A percentile compares a stretch with the other conserved stretches of the same genome.
Conservation (phyloP, 1,139 yeast species). For the Hyphopichia buzzinii region DNA sequence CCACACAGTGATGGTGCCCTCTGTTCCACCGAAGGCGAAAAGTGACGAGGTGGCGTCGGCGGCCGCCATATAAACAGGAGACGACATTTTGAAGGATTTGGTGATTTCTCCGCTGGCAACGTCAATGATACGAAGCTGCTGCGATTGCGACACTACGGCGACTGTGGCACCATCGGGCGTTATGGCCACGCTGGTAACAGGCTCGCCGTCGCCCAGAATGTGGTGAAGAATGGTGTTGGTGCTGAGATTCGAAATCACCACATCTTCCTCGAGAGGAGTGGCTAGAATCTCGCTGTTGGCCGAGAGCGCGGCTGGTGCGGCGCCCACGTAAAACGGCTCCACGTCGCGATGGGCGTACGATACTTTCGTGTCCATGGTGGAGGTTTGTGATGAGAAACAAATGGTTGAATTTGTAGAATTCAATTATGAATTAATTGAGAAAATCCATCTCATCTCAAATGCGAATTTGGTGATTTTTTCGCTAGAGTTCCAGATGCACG, state of each 20-base stretch:
- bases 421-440: too few species aligned
- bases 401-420: too few species aligned
- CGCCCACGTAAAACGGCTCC: slow-evolving; percentile 83
- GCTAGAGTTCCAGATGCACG: too few species aligned
- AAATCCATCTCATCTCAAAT: too few species aligned
- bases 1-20: slow-evolving; percentile 90
- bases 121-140: slow-evolving; percentile 69
- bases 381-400: too few species aligned
- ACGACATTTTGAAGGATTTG: slow-evolving; percentile 57
- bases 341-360: slow-evolving; percentile 28
- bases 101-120: slow-evolving; percentile 44
- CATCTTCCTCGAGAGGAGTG: slow-evolving; percentile 76
- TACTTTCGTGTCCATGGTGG: background rate
- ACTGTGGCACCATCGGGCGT: slow-evolving; percentile 74
- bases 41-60: slow-evolving; percentile 80
- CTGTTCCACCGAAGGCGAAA: slow-evolving; percentile 93
- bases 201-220: slow-evolving; percentile 85
- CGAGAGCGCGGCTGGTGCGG: slow-evolving; percentile 70
- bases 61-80: slow-evolving; percentile 80
- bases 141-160: slow-evolving; percentile 80
- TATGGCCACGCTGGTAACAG: slow-evolving; percentile 67
- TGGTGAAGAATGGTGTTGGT: slow-evolving; percentile 59
- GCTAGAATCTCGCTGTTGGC: slow-evolving; percentile 68
- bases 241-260: slow-evolving; percentile 62
- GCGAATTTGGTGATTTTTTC: too few species aligned